These are phyloP conservation scores for Mortierella sp. DNA, from an alignment of 371 early-diverging fungal genomes.

Conservation along the genomic window DNA sequence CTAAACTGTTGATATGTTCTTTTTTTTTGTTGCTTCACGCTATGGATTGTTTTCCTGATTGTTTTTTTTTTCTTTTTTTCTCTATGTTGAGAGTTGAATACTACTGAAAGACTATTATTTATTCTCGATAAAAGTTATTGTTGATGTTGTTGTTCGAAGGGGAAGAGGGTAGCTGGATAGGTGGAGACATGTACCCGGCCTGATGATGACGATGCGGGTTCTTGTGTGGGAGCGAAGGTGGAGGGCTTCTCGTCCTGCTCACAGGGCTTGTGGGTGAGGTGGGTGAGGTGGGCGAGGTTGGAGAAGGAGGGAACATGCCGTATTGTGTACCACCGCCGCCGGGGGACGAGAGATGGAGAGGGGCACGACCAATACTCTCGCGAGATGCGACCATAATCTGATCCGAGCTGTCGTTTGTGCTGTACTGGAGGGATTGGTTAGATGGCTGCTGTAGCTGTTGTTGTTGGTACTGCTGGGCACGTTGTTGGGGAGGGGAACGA, in stretches of 20 bases:
- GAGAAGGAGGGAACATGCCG: not conserved
- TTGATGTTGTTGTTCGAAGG: not conserved
- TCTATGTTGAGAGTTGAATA: too few relatives aligned
- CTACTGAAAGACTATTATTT: not conserved
- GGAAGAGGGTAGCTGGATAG: slow-evolving; percentile 10
- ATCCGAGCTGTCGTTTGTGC: slow-evolving; percentile 26
- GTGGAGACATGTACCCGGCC: slow-evolving; percentile 24
- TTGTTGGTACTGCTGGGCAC: slow-evolving; percentile 21
- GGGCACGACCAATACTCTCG: slow-evolving; percentile 2
- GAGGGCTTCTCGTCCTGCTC: slow-evolving; percentile 27
- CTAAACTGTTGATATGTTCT: not conserved
- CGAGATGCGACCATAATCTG: slow-evolving; percentile 32
- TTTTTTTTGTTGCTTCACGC: not conserved
- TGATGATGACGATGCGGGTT: slow-evolving; percentile 32
- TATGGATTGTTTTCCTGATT: too few relatives aligned
- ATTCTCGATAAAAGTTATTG: slow-evolving; percentile 9
- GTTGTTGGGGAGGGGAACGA: slow-evolving; percentile 13
- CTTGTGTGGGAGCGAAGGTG: slow-evolving; percentile 36
- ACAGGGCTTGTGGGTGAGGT: not conserved
- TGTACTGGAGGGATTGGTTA: slow-evolving; percentile 5
- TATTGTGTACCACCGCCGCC: too few relatives aligned
- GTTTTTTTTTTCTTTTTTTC: not conserved
- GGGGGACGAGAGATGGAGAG: not conserved
- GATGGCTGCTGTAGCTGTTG: not conserved
- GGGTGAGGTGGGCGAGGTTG: too few relatives aligned